Percentiles rank a stretch among this genome's conserved stretches.
These are phyloP conservation scores for Heliamphora exappendiculata DNA, from an alignment of 148 eudicot genomes.

Conservation along the genomic window DNA sequence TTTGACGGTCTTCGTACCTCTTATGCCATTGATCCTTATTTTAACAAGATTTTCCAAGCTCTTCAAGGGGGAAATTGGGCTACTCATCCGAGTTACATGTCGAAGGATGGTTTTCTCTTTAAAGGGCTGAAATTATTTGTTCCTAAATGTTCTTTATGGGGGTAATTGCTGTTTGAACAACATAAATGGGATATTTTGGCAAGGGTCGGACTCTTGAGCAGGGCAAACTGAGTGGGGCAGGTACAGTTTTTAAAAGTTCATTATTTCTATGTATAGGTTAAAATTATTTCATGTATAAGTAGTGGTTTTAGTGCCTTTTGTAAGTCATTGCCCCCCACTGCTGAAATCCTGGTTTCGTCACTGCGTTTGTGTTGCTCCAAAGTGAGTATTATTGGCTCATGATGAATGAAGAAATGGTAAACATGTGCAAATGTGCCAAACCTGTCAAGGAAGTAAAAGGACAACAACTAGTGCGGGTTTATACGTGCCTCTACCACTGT, in stretches of 20 bases:
- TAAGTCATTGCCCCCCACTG: too few species aligned
- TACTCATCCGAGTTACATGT: neutral
- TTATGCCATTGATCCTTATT: neutral
- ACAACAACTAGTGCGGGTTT: neutral
- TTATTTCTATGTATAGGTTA: too few species aligned
- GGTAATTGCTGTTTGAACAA: neutral
- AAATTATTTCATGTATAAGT: too few species aligned
- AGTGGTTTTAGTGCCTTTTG: too few species aligned
- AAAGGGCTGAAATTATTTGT: neutral
- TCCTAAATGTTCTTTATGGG: neutral
- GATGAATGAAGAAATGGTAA: neutral
- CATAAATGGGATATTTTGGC: neutral
- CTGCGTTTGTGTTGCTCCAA: neutral
- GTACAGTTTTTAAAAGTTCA: too few species aligned
- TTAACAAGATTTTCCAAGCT: neutral
- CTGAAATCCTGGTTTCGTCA: too few species aligned
- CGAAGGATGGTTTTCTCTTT: slow-evolving; percentile 4
- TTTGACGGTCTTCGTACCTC: too few species aligned
- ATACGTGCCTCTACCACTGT: neutral
- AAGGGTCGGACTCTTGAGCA: neutral
- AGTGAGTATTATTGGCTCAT: neutral
- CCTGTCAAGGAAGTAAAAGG: neutral
- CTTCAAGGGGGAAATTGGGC: neutral
- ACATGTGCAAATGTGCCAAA: neutral
- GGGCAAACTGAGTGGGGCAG: too few species aligned